These are phyloP conservation scores for Agastache rugosa DNA, from an alignment of 257 asterid species.

Conservation along the genomic window DNA sequence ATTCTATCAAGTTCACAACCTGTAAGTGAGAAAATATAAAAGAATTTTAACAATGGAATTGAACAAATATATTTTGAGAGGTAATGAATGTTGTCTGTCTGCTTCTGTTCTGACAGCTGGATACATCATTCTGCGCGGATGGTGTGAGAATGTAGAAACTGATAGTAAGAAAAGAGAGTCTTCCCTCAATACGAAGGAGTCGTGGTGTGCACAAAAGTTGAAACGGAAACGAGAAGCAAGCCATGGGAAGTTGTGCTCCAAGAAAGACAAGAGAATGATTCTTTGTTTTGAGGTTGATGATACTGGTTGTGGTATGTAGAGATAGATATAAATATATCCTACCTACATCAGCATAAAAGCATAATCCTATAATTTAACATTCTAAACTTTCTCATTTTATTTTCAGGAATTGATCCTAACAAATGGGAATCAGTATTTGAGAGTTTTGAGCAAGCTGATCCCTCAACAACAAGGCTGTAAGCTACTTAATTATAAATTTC, in stretches of 20 bases:
- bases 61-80: background rate
- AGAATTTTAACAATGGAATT: background rate
- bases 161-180: conserved; percentile 41
- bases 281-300: conserved; percentile 95
- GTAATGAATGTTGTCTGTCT: conserved; percentile 31
- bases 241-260: conserved; percentile 51
- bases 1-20: conserved; percentile 86
- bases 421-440: conserved; percentile 98
- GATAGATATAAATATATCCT: background rate
- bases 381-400: conserved; percentile 18
- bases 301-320: conserved; percentile 81
- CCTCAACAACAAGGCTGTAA: conserved; percentile 93
- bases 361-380: background rate
- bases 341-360: background rate
- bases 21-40: conserved; percentile 52
- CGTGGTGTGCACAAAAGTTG: conserved; percentile 53
- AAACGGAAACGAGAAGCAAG: conserved; percentile 50
- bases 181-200: conserved; percentile 45
- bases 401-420: conserved; percentile 81
- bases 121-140: conserved; percentile 76
- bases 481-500: conserved; percentile 37
- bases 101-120: conserved; percentile 68
- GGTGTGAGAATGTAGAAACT: conserved; percentile 70
- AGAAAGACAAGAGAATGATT: conserved; percentile 62
- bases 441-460: conserved; percentile 98